phyloP scores from a whole-genome alignment of 306 rosid genomes.

The Ceratonia siliqua region DNA sequence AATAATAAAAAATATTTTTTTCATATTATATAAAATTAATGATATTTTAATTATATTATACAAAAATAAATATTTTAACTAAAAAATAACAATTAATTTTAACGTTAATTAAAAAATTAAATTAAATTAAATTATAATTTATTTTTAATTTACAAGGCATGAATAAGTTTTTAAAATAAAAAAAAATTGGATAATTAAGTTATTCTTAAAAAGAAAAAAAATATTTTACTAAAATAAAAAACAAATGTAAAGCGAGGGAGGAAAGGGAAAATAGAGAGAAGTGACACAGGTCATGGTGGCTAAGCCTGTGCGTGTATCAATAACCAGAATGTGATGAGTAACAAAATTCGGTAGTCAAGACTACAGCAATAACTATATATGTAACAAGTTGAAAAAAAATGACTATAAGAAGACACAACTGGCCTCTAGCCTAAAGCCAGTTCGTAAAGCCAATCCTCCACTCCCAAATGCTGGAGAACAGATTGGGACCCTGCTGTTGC shows the following conservation, averaged over 20 bases:
- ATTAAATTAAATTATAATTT: no score
- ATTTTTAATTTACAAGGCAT: no score
- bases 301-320: conserved; percentile 69
- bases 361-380: conserved; percentile 71
- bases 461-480: conserved; percentile 50
- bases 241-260: neutral
- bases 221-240: no score
- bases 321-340: conserved; percentile 62
- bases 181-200: no score
- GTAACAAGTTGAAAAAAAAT: conserved; percentile 51
- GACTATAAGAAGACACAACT: conserved; percentile 52
- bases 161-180: no score
- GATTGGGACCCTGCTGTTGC: conserved; percentile 53
- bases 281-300: conserved; percentile 36
- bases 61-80: no score
- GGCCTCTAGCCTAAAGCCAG: conserved; percentile 56
- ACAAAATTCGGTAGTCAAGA: conserved; percentile 63
- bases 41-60: no score
- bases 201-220: no score
- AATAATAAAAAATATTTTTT: no score
- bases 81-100: no score
- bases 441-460: conserved; percentile 63
- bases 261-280: neutral
- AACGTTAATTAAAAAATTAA: no score
- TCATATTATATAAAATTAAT: no score